phyloP scores from a whole-genome alignment of 805 yeast species.

The Myxozyma udenii region DNA sequence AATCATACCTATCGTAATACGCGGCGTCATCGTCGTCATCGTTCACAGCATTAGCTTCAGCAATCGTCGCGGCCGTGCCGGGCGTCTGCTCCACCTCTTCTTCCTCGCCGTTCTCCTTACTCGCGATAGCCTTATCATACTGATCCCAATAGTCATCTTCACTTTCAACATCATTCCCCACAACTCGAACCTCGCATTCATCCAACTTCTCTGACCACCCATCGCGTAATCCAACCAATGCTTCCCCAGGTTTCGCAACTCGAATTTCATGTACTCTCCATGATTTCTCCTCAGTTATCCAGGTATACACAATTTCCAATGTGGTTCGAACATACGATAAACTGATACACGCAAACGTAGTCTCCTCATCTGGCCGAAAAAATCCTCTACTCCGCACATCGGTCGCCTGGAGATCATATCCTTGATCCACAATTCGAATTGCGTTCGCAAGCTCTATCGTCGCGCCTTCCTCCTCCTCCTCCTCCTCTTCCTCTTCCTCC shows the following conservation, averaged over 20 bases:
- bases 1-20: constrained; percentile 23
- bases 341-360: constrained; percentile 2
- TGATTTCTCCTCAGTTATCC: constrained; percentile 9
- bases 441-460: constrained; percentile 2
- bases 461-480: neutral
- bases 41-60: neutral
- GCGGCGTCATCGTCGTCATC: constrained; percentile 11
- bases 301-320: constrained; percentile 13
- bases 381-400: constrained; percentile 1
- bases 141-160: constrained; percentile 29
- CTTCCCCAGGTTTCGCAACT: neutral
- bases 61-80: neutral
- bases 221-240: neutral
- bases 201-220: neutral
- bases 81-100: neutral
- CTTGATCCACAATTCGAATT: neutral
- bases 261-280: constrained; percentile 22
- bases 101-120: neutral
- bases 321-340: constrained; percentile 5
- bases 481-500: neutral
- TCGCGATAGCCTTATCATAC: constrained; percentile 30
- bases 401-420: too few relatives aligned
- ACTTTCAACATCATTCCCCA: constrained; percentile 9
- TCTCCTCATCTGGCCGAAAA: constrained; percentile 17
- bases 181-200: constrained; percentile 2